These are phyloP conservation scores for Orbilia brochopaga DNA, from an alignment of 2,329 filamentous ascomycete species.

Conservation along the genomic window DNA sequence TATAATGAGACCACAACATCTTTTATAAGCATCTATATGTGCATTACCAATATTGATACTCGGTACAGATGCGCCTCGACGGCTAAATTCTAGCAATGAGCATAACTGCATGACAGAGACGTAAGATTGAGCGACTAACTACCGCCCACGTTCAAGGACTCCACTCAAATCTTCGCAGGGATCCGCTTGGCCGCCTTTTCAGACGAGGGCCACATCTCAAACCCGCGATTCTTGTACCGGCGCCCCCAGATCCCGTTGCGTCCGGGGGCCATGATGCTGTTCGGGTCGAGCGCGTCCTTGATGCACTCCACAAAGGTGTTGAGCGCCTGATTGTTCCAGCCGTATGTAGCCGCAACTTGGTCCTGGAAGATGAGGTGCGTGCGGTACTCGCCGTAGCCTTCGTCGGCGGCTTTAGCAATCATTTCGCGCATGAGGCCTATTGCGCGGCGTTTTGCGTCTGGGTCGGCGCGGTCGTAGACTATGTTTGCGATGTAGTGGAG, in stretches of 20 bases:
- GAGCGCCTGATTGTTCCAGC: slow-evolving; percentile 59
- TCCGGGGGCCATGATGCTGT: slow-evolving; percentile 61
- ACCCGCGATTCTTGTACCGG: slow-evolving; percentile 55
- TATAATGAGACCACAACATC: no score
- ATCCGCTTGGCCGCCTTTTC: slow-evolving; percentile 4
- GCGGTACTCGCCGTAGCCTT: slow-evolving; percentile 61
- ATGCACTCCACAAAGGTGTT: slow-evolving; percentile 60
- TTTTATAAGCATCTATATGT: no score
- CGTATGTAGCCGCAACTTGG: slow-evolving; percentile 61
- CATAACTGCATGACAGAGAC: not conserved
- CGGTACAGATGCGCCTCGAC: no score
- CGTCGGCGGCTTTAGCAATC: slow-evolving; percentile 58
- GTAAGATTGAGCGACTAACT: not conserved
- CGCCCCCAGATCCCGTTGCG: slow-evolving; percentile 61
- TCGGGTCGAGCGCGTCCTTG: slow-evolving; percentile 62
- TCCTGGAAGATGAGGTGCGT: slow-evolving; percentile 62
- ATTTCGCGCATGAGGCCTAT: slow-evolving; percentile 58
- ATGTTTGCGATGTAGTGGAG: slow-evolving; percentile 67
- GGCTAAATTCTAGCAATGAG: not conserved
- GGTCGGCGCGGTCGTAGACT: slow-evolving; percentile 62
- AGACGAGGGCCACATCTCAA: slow-evolving; percentile 53
- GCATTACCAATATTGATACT: no score
- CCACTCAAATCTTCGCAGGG: slow-evolving; percentile 13
- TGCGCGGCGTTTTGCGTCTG: slow-evolving; percentile 58
- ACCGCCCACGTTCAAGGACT: not conserved